A percentile compares a stretch with the other conserved stretches of the same genome.
phyloP scores from a whole-genome alignment of 225 moss, liverwort and hornwort species.

The Thuidium tamariscinum region DNA sequence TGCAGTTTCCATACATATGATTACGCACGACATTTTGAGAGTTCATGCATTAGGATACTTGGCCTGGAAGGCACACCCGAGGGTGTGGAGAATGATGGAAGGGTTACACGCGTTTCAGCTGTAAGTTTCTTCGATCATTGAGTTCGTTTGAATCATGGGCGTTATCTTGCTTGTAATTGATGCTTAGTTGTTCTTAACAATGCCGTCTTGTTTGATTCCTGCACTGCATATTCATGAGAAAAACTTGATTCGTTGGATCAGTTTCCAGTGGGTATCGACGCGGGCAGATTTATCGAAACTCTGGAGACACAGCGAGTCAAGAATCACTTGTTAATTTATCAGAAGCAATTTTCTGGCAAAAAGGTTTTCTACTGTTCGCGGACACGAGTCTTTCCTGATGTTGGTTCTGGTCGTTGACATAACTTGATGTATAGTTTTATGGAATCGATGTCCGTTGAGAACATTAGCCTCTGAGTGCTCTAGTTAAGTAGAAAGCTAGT shows the following conservation, averaged over 20 bases:
- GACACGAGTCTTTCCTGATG: neutral
- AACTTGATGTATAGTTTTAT: neutral
- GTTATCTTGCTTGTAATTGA: neutral
- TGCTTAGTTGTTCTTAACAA: neutral
- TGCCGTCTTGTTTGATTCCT: neutral
- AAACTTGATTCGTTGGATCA: slow-evolving; percentile 8
- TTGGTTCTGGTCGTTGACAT: neutral
- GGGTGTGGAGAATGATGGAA: slow-evolving; percentile 86
- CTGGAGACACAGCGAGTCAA: slow-evolving; percentile 61
- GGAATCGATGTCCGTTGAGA: neutral
- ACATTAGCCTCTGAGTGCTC: neutral
- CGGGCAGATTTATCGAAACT: slow-evolving; percentile 55
- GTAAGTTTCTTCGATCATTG: slow-evolving; percentile 8
- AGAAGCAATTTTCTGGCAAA: slow-evolving; percentile 42
- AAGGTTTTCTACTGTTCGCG: slow-evolving; percentile 18
- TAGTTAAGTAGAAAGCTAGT: neutral
- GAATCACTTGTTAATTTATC: slow-evolving; percentile 37
- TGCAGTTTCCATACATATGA: slow-evolving; percentile 82
- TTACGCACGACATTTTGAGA: slow-evolving; percentile 88
- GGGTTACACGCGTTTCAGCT: slow-evolving; percentile 80
- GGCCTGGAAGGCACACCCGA: slow-evolving; percentile 91
- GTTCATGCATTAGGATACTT: slow-evolving; percentile 76
- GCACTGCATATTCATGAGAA: neutral
- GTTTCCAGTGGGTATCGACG: slow-evolving; percentile 92
- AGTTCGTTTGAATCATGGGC: neutral